phyloP scores from a whole-genome alignment of 106 monocot species.

The Cymbidium sinense region DNA sequence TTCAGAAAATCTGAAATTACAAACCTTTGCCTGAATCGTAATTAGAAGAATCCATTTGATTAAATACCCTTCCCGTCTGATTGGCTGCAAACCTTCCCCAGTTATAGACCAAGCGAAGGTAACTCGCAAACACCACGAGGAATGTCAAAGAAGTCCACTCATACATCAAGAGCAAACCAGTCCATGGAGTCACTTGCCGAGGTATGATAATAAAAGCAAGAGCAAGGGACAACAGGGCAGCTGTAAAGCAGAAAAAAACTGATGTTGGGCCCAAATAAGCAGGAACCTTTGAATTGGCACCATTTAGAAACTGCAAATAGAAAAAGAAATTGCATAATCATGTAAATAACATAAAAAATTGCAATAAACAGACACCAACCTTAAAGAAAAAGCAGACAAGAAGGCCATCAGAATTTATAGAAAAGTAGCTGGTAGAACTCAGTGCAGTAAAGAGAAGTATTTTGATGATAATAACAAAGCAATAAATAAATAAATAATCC shows the following conservation, averaged over 20 bases:
- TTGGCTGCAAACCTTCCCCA: slow-evolving; percentile 62
- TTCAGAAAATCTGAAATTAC: slow-evolving; percentile 7
- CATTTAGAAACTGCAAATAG: slow-evolving; percentile 48
- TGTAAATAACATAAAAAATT: neutral
- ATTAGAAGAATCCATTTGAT: slow-evolving; percentile 31
- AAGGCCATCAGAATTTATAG: neutral
- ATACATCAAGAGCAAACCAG: slow-evolving; percentile 82
- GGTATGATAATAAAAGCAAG: slow-evolving; percentile 66
- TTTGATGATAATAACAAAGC: neutral
- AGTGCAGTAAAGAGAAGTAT: too few relatives aligned
- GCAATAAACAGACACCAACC: neutral
- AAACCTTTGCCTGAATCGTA: slow-evolving; percentile 72
- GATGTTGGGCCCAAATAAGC: slow-evolving; percentile 58
- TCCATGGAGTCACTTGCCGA: slow-evolving; percentile 83
- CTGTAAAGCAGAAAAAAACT: slow-evolving; percentile 49
- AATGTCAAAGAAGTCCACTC: slow-evolving; percentile 70
- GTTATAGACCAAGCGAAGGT: slow-evolving; percentile 43
- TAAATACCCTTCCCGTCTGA: slow-evolving; percentile 24
- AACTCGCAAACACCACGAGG: slow-evolving; percentile 56
- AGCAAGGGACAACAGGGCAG: slow-evolving; percentile 47
- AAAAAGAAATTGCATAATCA: neutral
- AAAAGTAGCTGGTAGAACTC: neutral
- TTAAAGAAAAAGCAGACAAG: neutral
- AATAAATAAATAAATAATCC: neutral
- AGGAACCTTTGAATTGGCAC: slow-evolving; percentile 44